Evolutionary conservation across 1,284 basidiomycete genomes (phyloP), one percentile per base, ranked within the genome.

Genomic region (Stereum hirsutum): DNA sequence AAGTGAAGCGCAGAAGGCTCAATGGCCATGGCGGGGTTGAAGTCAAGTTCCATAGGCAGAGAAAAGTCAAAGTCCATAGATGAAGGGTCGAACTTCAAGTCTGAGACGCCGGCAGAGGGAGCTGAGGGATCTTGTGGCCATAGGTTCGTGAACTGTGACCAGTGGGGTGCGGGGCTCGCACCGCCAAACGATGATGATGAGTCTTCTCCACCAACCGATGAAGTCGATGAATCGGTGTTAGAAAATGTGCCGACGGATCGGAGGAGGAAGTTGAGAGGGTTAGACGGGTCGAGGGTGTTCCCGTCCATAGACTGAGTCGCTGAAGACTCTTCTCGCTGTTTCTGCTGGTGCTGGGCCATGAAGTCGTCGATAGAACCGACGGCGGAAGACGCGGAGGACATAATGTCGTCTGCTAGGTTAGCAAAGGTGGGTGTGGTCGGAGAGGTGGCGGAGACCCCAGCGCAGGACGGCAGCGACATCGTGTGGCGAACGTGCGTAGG

Each of bases 401-500:
- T 39, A 12, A 12, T 15, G 28, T 30, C 17, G 5, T 31, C 30
- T 12, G 14, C n/a, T n/a, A n/a, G n/a, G n/a, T n/a, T n/a, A n/a
- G n/a, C n/a, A n/a, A n/a, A n/a, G n/a, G n/a, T n/a, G n/a, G n/a
- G n/a, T n/a, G n/a, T n/a, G n/a, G n/a, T n/a, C n/a, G n/a, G n/a
- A n/a, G n/a, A 87, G 64, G 55, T 88, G 85, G 28, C 84, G 77
- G 26, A 88, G 58, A 33, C 71, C 82, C 85, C 85, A 88, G 26
- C 85, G 77, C 25, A 88, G 65, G n/a, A 87, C 78, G 20, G 82
- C 76, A 17, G 85, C 82, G 38, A 85, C 68, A 54, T 88, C 85
- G 45, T 88, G 78, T 2, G 80, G 74, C 28, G 77, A 80, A 25
- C 76, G 74, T 3, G 78, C 72, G 46, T 70, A 79, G 41, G 64